These are phyloP conservation scores for Colletotrichum tabaci DNA, from an alignment of 2,329 filamentous ascomycete species.

Conservation along the genomic window DNA sequence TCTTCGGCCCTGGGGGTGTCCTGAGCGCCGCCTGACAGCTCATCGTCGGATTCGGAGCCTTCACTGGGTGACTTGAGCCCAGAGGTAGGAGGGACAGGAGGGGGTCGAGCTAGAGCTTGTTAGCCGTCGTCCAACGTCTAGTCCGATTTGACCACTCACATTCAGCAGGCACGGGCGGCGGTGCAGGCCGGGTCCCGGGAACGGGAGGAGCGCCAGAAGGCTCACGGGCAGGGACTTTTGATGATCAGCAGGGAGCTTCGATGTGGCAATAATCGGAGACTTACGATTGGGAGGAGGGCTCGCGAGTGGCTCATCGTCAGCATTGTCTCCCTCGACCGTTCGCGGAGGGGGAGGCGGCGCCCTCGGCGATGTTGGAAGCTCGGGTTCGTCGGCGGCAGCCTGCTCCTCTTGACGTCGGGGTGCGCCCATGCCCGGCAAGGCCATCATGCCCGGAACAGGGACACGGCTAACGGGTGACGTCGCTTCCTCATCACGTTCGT, in stretches of 20 bases:
- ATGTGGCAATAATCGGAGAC: constrained; percentile 30
- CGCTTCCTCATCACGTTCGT: constrained; percentile 59
- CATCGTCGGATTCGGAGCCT: constrained; percentile 91
- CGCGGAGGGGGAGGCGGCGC: constrained; percentile 58
- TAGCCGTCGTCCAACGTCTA: background rate
- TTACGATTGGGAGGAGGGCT: constrained; percentile 35
- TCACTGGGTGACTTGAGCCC: constrained; percentile 73
- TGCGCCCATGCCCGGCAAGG: constrained; percentile 80
- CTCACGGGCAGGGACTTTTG: constrained; percentile 53
- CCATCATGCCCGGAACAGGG: constrained; percentile 71
- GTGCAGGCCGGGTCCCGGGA: constrained; percentile 66
- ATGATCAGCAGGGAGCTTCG: constrained; percentile 50
- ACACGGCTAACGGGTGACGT: constrained; percentile 61
- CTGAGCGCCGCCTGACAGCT: constrained; percentile 71
- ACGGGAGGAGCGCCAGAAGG: constrained; percentile 59
- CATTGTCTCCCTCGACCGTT: constrained; percentile 65
- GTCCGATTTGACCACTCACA: constrained; percentile 63
- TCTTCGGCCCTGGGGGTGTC: constrained; percentile 32
- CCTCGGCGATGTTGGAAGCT: constrained; percentile 56
- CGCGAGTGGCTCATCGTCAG: constrained; percentile 48
- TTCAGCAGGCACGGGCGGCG: constrained; percentile 72
- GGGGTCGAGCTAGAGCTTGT: constrained; percentile 71
- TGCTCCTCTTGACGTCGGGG: constrained; percentile 63
- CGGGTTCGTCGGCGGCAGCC: constrained; percentile 66
- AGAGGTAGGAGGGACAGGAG: constrained; percentile 67